Conservation (phyloP, 306 rosid species). For the Pueraria montana region DNA sequence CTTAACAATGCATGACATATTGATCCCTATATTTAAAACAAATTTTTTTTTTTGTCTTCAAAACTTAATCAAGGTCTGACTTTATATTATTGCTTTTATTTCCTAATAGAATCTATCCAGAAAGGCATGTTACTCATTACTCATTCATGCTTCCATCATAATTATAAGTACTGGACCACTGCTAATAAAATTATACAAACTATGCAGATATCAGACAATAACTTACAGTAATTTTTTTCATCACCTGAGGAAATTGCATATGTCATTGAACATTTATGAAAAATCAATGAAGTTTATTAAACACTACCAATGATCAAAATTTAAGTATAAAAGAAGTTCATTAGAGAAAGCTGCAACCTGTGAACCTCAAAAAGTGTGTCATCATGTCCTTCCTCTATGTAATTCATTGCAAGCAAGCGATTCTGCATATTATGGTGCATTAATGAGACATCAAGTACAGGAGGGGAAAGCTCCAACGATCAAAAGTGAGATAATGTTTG, state of each 20-base stretch:
- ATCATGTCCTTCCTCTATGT: conserved; percentile 17
- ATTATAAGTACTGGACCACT: background rate
- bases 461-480: background rate
- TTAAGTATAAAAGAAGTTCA: background rate
- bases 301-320: background rate
- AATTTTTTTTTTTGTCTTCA: background rate
- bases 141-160: background rate
- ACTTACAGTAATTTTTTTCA: background rate
- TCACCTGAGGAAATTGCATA: conserved; percentile 2
- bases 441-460: background rate
- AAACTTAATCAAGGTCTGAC: background rate
- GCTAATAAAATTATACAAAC: background rate
- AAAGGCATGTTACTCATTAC: background rate
- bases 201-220: background rate
- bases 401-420: conserved; percentile 24
- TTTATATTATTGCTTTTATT: background rate
- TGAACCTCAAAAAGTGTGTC: conserved; percentile 20
- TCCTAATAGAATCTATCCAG: background rate
- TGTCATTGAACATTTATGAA: background rate
- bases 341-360: conserved; percentile 21
- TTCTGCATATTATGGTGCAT: conserved; percentile 13
- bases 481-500: background rate
- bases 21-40: background rate
- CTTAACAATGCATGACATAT: background rate
- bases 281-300: background rate